Percentiles rank a stretch among this genome's conserved stretches.
Conservation (phyloP, 78 protist genomes). For the Mantamonas sphyraenae region DNA sequence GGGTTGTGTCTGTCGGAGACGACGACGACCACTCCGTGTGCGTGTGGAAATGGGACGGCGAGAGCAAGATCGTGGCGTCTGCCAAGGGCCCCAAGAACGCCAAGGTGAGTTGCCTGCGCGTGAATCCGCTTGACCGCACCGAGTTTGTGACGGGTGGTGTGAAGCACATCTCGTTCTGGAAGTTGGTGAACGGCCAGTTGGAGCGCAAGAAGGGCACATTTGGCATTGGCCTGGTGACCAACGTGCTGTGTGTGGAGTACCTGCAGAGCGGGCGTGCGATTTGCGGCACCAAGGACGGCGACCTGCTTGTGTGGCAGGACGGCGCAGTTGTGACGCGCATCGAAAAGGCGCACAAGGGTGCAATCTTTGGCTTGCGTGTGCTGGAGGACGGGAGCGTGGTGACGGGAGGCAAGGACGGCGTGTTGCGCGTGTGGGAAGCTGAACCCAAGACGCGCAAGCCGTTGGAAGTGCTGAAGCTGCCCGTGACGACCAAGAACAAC, state of each 20-base stretch:
- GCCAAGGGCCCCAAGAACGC: neutral
- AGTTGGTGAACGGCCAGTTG: neutral
- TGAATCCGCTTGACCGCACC: neutral
- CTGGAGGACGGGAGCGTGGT: too few species aligned
- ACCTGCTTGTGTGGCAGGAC: too few species aligned
- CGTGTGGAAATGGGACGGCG: conserved; percentile 45
- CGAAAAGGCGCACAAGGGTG: too few species aligned
- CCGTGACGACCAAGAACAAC: too few species aligned
- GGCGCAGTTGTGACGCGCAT: too few species aligned
- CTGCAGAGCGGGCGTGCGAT: neutral
- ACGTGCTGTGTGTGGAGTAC: conserved; percentile 1
- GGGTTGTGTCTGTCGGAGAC: conserved; percentile 16
- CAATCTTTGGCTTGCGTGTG: too few species aligned
- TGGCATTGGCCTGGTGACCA: neutral
- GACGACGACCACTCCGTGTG: conserved; percentile 29
- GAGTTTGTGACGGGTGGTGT: conserved; percentile 31
- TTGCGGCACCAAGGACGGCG: neutral
- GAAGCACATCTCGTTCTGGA: conserved; percentile 39
- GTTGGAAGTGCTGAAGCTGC: too few species aligned
- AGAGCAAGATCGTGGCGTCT: neutral
- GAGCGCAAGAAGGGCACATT: neutral
- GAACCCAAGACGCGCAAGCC: too few species aligned
- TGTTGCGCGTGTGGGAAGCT: too few species aligned
- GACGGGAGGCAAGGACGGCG: too few species aligned
- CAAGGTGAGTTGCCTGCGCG: neutral